Percentiles rank a stretch among this genome's conserved stretches.
Conservation (phyloP, 2,329 filamentous ascomycete species). For the Paecilomyces fulvus region DNA sequence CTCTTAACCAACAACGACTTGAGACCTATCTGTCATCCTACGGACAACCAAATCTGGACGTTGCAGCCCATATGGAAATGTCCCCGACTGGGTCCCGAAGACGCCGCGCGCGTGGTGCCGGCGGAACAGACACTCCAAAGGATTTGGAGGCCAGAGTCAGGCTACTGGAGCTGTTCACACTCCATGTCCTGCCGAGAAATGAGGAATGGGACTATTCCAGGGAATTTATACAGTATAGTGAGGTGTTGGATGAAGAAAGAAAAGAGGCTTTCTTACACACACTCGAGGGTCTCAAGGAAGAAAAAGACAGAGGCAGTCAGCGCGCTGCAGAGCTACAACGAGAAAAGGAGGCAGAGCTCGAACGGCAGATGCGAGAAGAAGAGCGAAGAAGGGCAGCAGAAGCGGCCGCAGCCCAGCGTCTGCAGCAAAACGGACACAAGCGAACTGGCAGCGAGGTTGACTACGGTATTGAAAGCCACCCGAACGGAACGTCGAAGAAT, state of each 20-base stretch:
- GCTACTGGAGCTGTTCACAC: constrained; percentile 87
- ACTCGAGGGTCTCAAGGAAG: constrained; percentile 73
- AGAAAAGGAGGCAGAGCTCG: constrained; percentile 48
- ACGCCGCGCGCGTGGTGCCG: constrained; percentile 29
- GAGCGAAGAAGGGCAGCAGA: constrained; percentile 33
- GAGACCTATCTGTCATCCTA: constrained; percentile 82
- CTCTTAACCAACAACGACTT: constrained; percentile 74
- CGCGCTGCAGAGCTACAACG: constrained; percentile 55
- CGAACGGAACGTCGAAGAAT: constrained; percentile 24
- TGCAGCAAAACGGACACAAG: constrained; percentile 29
- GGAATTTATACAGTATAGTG: constrained; percentile 79
- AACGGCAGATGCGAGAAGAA: constrained; percentile 37
- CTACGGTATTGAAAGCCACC: constrained; percentile 56
- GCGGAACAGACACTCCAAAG: constrained; percentile 71
- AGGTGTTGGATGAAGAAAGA: constrained; percentile 84
- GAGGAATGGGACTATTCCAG: constrained; percentile 93
- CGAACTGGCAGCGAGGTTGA: constrained; percentile 59
- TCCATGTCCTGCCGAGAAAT: constrained; percentile 89
- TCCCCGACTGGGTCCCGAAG: constrained; percentile 22
- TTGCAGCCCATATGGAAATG: constrained; percentile 53
- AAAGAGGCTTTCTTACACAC: constrained; percentile 83
- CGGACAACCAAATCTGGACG: constrained; percentile 62
- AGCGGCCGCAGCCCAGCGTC: constrained; percentile 33
- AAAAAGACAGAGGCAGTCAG: constrained; percentile 65
- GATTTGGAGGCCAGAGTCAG: constrained; percentile 80